Percentiles rank a stretch among this genome's conserved stretches.
Conservation (phyloP, 176 grass and related monocot genomes). For the Triticum turgidum region DNA sequence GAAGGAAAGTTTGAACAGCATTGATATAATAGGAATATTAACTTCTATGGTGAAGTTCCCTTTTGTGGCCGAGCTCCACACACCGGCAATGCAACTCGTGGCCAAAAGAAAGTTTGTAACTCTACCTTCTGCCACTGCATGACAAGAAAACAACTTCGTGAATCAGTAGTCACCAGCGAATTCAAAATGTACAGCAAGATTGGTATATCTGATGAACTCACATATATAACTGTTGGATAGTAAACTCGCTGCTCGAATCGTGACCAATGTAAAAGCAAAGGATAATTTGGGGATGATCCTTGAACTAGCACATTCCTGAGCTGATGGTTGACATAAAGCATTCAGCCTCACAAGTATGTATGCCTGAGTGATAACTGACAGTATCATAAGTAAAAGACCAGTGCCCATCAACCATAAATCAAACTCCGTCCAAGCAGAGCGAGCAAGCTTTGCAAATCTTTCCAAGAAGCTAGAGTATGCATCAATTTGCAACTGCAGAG, state of each 20-base stretch:
- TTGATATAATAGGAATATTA: slow-evolving; percentile 36
- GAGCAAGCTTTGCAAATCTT: slow-evolving; percentile 89
- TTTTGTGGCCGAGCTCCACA: slow-evolving; percentile 45
- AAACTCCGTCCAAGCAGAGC: slow-evolving; percentile 97
- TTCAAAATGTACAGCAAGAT: background rate
- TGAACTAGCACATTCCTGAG: slow-evolving; percentile 23
- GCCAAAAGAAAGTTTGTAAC: slow-evolving; percentile 91
- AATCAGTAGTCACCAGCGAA: slow-evolving; percentile 24
- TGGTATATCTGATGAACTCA: slow-evolving; percentile 57
- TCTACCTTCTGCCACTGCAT: slow-evolving; percentile 87
- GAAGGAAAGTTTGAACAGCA: background rate
- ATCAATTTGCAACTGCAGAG: slow-evolving; percentile 60
- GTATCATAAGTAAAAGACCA: slow-evolving; percentile 71
- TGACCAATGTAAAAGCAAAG: slow-evolving; percentile 61
- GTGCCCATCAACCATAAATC: slow-evolving; percentile 71
- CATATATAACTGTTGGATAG: slow-evolving; percentile 99
- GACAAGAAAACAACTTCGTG: slow-evolving; percentile 24
- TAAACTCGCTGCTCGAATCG: slow-evolving; percentile 83
- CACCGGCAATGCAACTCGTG: slow-evolving; percentile 59
- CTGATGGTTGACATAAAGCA: slow-evolving; percentile 23
- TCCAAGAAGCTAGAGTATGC: slow-evolving; percentile 76
- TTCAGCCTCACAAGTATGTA: slow-evolving; percentile 40
- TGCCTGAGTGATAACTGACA: slow-evolving; percentile 68
- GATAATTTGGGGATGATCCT: slow-evolving; percentile 36
- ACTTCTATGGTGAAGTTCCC: slow-evolving; percentile 62